Evolutionary conservation across 2,329 filamentous ascomycete species (phyloP), one percentile per base, ranked within the genome.

Genomic region (Dendryphion nanum): DNA sequence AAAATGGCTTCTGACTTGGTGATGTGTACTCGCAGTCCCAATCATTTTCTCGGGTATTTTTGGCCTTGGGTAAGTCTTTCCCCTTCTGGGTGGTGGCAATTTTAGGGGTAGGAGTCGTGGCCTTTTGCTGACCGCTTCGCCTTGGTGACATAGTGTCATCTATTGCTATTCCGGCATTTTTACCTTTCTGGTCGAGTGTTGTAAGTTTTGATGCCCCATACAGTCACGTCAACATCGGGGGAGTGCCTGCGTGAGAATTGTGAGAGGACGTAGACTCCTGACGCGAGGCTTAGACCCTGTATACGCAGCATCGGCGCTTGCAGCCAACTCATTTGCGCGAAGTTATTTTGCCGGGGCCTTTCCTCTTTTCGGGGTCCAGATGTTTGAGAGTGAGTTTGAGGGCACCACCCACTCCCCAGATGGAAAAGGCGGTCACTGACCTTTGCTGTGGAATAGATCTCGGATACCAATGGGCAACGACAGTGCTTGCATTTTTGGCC

Each of bases 121-220:
- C 43, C 48, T 42, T 26, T 61, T 55, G 43, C 61, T 64, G 55
- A 66, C 53, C 47, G 48, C 41, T 34, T 14, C 33, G 47, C 29
- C 43, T 55, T 54, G 37, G 42, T 35, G 30, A 8, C 16, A 15
- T 50, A 88, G 86, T 36, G 83, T 80, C 37, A 77, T 95, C 43
- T 77, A 94, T 41, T 81, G 85, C 19, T 96, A 88, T 66, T 83
- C 81, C 40, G 88, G 89, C 36, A 81, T 94, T 49, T 95, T 95
- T 65, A 94, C 89, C 10, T 95, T 94, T 68, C 71, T 94, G 47
- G 88, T 91, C 8, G 79, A 83, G 51, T 68, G 65, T 50, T 33
- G 29, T 30, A 17, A 30, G 29, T 17, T 12, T 16, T 30, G 29
- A 8, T 26, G 23, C 23, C n/a, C 10, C 23, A 8, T 26, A 26